Conservation (phyloP, 2,329 filamentous ascomycete species). For the Penicillium sp. region DNA sequence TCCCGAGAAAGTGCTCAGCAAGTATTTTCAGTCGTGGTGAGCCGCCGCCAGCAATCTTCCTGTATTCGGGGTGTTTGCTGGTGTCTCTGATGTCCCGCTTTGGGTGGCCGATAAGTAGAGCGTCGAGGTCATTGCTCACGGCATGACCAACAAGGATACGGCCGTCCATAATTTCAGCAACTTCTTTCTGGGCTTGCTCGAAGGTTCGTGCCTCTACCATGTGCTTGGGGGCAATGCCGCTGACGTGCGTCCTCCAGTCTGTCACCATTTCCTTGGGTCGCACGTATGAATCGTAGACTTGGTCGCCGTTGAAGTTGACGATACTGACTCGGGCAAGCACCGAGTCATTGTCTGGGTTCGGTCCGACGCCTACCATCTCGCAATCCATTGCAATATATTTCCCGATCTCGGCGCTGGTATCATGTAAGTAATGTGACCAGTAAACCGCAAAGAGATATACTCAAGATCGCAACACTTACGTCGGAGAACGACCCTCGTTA, state of each 20-base stretch:
- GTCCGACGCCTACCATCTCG: constrained; percentile 88
- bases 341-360: constrained; percentile 60
- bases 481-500: constrained; percentile 58
- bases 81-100: constrained; percentile 79
- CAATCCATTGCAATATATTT: constrained; percentile 94
- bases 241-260: constrained; percentile 85
- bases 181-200: constrained; percentile 68
- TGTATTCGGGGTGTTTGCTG: constrained; percentile 68
- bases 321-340: constrained; percentile 80
- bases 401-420: constrained; percentile 62
- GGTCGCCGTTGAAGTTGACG: constrained; percentile 88
- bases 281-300: constrained; percentile 93
- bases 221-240: constrained; percentile 70
- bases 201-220: constrained; percentile 68
- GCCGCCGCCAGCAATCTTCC: constrained; percentile 51
- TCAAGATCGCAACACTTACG: constrained; percentile 25
- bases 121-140: constrained; percentile 70
- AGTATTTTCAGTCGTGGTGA: constrained; percentile 54
- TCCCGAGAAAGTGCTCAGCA: constrained; percentile 53
- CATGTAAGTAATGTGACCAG: constrained; percentile 11
- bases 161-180: constrained; percentile 64
- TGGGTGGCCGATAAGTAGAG: constrained; percentile 72
- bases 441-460: background rate
- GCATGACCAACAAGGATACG: constrained; percentile 80
- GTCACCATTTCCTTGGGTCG: constrained; percentile 71